Conservation (phyloP, 768 basidiomycete species). For the Calvatia gigantea region DNA sequence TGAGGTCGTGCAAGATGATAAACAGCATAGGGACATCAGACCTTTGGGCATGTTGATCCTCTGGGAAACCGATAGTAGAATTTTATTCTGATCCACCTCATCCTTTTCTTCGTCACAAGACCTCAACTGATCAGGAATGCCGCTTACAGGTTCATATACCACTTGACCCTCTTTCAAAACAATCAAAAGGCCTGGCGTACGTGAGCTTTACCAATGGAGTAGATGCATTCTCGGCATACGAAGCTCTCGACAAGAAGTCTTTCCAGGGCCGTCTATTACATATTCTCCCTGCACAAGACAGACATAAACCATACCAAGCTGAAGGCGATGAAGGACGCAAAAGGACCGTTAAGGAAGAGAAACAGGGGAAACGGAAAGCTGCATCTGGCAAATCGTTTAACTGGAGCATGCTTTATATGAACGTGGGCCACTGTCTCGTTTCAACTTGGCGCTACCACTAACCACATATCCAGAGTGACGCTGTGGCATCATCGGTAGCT, state of each 20-base stretch:
- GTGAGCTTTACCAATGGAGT: conserved; percentile 39
- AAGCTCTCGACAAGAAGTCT: conserved; percentile 73
- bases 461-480: conserved; percentile 67
- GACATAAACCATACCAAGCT: conserved; percentile 43
- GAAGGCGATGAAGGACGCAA: conserved; percentile 42
- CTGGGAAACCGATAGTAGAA: conserved; percentile 65
- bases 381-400: conserved; percentile 78
- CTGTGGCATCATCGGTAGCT: conserved; percentile 87
- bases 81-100: conserved; percentile 15
- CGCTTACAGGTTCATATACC: conserved; percentile 45
- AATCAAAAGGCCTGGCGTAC: conserved; percentile 50
- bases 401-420: conserved; percentile 96
- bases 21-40: conserved; percentile 65
- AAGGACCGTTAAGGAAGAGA: conserved; percentile 57
- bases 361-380: conserved; percentile 59
- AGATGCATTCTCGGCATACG: conserved; percentile 63
- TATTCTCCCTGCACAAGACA: conserved; percentile 80
- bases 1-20: conserved; percentile 33
- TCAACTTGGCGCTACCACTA: conserved; percentile 8
- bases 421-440: conserved; percentile 57
- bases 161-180: conserved; percentile 39
- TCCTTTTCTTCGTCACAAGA: not conserved
- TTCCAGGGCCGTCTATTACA: conserved; percentile 93
- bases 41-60: conserved; percentile 58
- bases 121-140: conserved; percentile 4